Evolutionary conservation across 495 filamentous ascomycete genomes (phyloP), one percentile per base, ranked within the genome.

Genomic region (Xylaria telfairii): DNA sequence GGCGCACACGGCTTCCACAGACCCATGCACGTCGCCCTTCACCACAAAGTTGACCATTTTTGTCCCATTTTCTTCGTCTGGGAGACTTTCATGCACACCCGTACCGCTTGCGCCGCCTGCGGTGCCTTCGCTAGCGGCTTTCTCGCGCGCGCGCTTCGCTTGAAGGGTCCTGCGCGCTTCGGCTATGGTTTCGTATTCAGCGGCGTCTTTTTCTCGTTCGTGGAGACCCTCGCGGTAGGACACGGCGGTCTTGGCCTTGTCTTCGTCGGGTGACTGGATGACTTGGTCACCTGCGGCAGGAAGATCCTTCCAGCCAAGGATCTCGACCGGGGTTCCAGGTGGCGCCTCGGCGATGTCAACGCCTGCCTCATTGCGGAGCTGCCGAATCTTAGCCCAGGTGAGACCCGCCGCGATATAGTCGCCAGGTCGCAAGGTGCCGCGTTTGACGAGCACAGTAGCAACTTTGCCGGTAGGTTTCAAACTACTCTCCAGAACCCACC

Each of bases 301-400:
- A 54, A 95, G 92, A 63, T 97, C 94, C 72, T 90, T 90, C 96
- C 96, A 99, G 4, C 96, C 96, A 69, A 97, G 90, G 59, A 99
- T 87, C 77, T 98, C 93, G 8, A 97, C 92, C 0, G 96, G 94
- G 46, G 90, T 93, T 8, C 96, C 96, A 0, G 96, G 96, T 0
- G 90, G 88, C n/a, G 94, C 93, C 76, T 90, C 90, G 13, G 82
- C 73, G 42, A 98, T 84, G 15, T 89, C 81, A 21, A 88, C 79
- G 39, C 96, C 94, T 21, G 92, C 92, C 83, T 98, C 94, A 75
- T 98, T 96, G 19, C 90, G 87, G 17, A 99, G 85, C 12, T 89
- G 89, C 19, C 93, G 90, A 30, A 98, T 90, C 69, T 92, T 90
- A 44, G 93, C 89, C 91, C 92, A 97, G 0, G 93, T 92, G 10